Percentiles rank a stretch among this genome's conserved stretches.
Conservation (phyloP, 176 grass and related monocot species). For the Saccharum spontaneum region DNA sequence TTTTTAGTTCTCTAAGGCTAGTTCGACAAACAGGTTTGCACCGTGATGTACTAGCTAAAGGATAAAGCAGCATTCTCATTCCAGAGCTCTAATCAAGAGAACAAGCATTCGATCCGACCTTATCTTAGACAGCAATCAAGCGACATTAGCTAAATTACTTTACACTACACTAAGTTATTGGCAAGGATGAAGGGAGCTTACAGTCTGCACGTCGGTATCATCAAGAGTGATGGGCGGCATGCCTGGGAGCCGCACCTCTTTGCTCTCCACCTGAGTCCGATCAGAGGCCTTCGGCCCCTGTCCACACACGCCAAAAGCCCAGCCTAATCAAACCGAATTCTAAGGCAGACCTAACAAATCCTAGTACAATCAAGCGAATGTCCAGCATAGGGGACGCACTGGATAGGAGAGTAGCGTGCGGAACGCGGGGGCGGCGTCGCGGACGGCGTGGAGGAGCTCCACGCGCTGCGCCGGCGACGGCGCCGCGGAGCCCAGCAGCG, state of each 20-base stretch:
- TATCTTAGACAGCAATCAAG: neutral
- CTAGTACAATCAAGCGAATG: neutral
- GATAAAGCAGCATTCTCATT: neutral
- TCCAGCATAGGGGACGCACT: slow-evolving; percentile 24
- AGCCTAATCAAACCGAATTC: slow-evolving; percentile 11
- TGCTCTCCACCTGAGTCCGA: slow-evolving; percentile 74
- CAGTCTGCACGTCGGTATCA: slow-evolving; percentile 88
- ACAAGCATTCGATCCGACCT: neutral
- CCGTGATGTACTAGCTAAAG: neutral
- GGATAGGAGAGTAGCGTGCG: slow-evolving; percentile 71
- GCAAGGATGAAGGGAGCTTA: slow-evolving; percentile 34
- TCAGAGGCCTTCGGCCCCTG: slow-evolving; percentile 85
- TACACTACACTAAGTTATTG: neutral
- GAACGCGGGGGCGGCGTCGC: slow-evolving; percentile 60
- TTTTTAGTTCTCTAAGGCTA: slow-evolving; percentile 15
- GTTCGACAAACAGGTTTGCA: neutral
- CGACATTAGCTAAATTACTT: neutral
- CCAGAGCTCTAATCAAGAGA: neutral
- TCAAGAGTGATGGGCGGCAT: slow-evolving; percentile 73
- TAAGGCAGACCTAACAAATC: neutral
- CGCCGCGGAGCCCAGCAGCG: slow-evolving; percentile 63
- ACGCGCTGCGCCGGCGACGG: slow-evolving; percentile 80
- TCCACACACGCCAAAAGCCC: slow-evolving; percentile 32
- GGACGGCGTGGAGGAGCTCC: slow-evolving; percentile 84
- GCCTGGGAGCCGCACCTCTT: slow-evolving; percentile 70